Conservation (phyloP, 768 basidiomycete genomes). For the Pleurotus salmoneostramineus region DNA sequence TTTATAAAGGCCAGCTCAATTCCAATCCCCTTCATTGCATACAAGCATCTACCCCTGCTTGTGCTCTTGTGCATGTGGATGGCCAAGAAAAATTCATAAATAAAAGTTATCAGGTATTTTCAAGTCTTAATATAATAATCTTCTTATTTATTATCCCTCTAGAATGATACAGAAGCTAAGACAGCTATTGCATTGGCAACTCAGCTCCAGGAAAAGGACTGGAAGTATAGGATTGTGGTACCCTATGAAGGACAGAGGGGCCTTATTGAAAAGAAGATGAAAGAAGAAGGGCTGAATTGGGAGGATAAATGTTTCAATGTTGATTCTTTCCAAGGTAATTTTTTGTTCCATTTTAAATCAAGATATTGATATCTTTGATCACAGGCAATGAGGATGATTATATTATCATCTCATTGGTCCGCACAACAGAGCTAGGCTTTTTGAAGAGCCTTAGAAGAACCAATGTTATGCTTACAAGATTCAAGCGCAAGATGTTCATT, state of each 20-base stretch:
- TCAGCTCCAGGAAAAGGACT: constrained; percentile 46
- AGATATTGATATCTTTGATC: background rate
- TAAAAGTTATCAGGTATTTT: constrained; percentile 10
- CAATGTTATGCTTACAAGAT: constrained; percentile 87
- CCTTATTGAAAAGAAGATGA: constrained; percentile 53
- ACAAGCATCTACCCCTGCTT: constrained; percentile 39
- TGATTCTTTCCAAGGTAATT: constrained; percentile 45
- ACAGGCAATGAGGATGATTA: constrained; percentile 82
- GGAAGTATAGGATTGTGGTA: constrained; percentile 65
- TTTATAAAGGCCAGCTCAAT: constrained; percentile 60
- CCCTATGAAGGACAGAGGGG: constrained; percentile 77
- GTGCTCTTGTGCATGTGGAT: constrained; percentile 60
- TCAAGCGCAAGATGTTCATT: constrained; percentile 77
- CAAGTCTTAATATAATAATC: constrained; percentile 22
- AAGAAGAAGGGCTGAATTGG: constrained; percentile 50
- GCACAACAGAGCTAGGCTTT: constrained; percentile 61
- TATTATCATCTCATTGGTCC: constrained; percentile 70
- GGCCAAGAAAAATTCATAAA: constrained; percentile 27
- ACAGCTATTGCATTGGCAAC: constrained; percentile 54
- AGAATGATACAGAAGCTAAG: constrained; percentile 63
- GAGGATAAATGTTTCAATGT: constrained; percentile 78
- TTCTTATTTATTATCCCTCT: background rate
- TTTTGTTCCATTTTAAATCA: no score
- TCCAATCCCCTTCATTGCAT: constrained; percentile 51
- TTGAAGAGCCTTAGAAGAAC: constrained; percentile 60